phyloP scores from a whole-genome alignment of 441 rosid species.

The Manihot esculenta region DNA sequence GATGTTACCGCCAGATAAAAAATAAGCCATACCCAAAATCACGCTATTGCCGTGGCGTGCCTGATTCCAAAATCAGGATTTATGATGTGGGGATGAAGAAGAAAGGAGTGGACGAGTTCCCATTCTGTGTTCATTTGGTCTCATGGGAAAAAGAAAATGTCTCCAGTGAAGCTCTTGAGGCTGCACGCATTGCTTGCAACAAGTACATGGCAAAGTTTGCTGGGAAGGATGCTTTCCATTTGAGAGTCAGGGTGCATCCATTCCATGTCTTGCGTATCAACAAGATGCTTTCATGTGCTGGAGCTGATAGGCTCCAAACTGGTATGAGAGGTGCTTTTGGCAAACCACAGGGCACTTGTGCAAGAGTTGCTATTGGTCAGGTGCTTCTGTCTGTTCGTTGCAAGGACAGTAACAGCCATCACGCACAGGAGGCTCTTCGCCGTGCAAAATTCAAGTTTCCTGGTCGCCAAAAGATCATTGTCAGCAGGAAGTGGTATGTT shows the following conservation, averaged over 20 bases:
- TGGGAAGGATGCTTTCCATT: slow-evolving; percentile 89
- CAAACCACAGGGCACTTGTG: slow-evolving; percentile 56
- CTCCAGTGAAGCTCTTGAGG: slow-evolving; percentile 88
- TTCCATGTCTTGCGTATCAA: slow-evolving; percentile 90
- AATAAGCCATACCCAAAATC: slow-evolving; percentile 91
- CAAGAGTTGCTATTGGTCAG: slow-evolving; percentile 70
- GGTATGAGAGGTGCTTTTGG: slow-evolving; percentile 74
- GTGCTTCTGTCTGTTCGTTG: slow-evolving; percentile 85
- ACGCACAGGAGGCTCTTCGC: slow-evolving; percentile 94
- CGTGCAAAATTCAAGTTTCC: slow-evolving; percentile 96
- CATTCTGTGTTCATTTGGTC: slow-evolving; percentile 87
- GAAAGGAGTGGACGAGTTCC: slow-evolving; percentile 90
- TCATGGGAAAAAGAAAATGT: slow-evolving; percentile 94
- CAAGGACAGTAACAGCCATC: slow-evolving; percentile 70
- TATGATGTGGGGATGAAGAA: slow-evolving; percentile 93
- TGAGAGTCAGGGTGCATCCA: slow-evolving; percentile 87
- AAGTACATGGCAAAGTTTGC: slow-evolving; percentile 87
- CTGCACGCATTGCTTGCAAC: slow-evolving; percentile 94
- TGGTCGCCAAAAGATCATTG: slow-evolving; percentile 92
- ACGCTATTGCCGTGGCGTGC: slow-evolving; percentile 85
- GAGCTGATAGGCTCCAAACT: slow-evolving; percentile 94
- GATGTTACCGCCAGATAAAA: slow-evolving; percentile 90
- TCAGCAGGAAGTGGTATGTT: slow-evolving; percentile 89
- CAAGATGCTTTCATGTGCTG: slow-evolving; percentile 98
- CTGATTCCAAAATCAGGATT: slow-evolving; percentile 85